These are phyloP conservation scores for Glomus cerebriforme DNA, from an alignment of 192 early-diverging fungal genomes.

Conservation along the genomic window DNA sequence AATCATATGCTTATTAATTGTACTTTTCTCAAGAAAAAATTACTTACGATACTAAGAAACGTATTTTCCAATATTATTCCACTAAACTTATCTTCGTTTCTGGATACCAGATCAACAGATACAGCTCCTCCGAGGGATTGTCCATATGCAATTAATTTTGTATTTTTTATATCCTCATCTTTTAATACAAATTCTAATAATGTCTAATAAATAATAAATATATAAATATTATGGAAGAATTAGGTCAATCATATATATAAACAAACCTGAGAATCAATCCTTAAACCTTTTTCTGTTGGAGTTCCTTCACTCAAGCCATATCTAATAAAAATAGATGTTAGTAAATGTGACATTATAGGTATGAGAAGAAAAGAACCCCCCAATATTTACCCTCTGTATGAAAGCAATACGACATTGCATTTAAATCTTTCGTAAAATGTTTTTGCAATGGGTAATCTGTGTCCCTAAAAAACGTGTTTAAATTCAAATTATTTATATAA, in stretches of 20 bases:
- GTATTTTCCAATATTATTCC: constrained; percentile 95
- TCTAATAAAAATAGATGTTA: constrained; percentile 33
- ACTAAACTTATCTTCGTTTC: constrained; percentile 73
- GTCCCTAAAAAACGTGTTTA: constrained; percentile 65
- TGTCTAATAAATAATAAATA: constrained; percentile 50
- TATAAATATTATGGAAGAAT: not conserved
- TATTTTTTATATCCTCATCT: constrained; percentile 71
- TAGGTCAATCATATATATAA: not conserved
- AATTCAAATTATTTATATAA: constrained; percentile 6
- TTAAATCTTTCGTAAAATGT: constrained; percentile 63
- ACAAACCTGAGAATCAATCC: constrained; percentile 79
- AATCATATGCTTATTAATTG: not conserved
- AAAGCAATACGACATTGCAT: constrained; percentile 94
- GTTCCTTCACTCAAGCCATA: constrained; percentile 89
- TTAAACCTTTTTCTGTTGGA: constrained; percentile 84
- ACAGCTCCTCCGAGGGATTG: constrained; percentile 98
- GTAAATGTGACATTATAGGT: too few relatives aligned
- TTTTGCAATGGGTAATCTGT: constrained; percentile 90
- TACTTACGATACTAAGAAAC: constrained; percentile 78
- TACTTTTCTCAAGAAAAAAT: not conserved
- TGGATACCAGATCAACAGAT: constrained; percentile 81
- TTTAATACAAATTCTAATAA: constrained; percentile 81
- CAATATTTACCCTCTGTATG: constrained; percentile 90
- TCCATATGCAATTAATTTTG: constrained; percentile 87
- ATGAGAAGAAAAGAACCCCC: too few relatives aligned